These are phyloP conservation scores for Pseudocohnilembus persalinus DNA, from an alignment of 169 alveolate genomes.

Conservation along the genomic window DNA sequence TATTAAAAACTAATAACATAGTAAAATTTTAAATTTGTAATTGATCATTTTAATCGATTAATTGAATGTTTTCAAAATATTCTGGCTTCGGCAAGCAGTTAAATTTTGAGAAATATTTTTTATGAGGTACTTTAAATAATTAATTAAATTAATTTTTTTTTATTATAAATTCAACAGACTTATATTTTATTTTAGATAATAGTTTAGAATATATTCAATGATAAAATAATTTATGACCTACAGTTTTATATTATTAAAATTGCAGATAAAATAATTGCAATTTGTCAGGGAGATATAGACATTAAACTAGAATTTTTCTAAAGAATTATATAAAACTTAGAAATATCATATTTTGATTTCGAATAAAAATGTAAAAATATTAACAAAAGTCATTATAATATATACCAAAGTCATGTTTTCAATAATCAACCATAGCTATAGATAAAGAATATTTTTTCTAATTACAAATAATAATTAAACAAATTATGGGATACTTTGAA, in stretches of 20 bases:
- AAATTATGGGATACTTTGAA: constrained; percentile 22
- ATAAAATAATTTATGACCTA: not conserved
- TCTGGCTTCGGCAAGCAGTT: constrained; percentile 1
- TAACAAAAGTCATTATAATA: not conserved
- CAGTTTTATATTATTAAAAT: constrained; percentile 3
- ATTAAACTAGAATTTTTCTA: not conserved
- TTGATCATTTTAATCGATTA: constrained; percentile 4
- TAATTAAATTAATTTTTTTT: too few species aligned
- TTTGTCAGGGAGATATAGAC: constrained; percentile 26
- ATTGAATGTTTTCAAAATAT: constrained; percentile 17
- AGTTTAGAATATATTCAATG: not conserved
- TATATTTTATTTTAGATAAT: too few species aligned
- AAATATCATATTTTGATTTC: not conserved
- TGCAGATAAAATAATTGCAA: constrained; percentile 9
- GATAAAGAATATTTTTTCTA: too few species aligned
- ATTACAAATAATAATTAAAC: constrained; percentile 4
- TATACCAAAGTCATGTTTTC: not conserved
- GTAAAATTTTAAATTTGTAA: not conserved
- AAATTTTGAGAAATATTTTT: constrained; percentile 9
- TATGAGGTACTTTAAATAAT: too few species aligned
- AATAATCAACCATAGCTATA: not conserved
- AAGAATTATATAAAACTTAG: too few species aligned
- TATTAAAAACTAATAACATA: not conserved
- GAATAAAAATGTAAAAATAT: too few species aligned
- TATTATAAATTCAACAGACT: too few species aligned